Conservation (phyloP, 768 basidiomycete species). For the Termitomyces sp. region DNA sequence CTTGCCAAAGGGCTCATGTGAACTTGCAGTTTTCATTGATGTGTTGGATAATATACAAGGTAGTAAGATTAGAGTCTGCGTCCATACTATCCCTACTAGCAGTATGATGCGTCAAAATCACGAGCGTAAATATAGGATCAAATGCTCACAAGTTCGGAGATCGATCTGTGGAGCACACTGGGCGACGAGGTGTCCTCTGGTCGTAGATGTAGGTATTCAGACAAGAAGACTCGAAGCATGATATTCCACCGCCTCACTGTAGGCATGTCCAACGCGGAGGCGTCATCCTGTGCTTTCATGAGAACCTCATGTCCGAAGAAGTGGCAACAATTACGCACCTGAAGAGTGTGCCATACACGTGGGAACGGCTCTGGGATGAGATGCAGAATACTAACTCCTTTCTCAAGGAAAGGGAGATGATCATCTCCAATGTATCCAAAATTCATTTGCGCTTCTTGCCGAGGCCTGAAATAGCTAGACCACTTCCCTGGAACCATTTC, state of each 20-base stretch:
- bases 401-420: constrained; percentile 81
- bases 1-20: background rate
- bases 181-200: constrained; percentile 37
- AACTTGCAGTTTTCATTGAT: background rate
- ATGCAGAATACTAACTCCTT: constrained; percentile 86
- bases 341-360: constrained; percentile 77
- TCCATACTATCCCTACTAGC: constrained; percentile 17
- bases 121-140: background rate
- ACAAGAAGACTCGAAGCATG: constrained; percentile 79
- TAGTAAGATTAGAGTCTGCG: background rate
- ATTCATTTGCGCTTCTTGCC: constrained; percentile 32
- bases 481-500: constrained; percentile 44
- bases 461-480: constrained; percentile 63
- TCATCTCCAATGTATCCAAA: constrained; percentile 81
- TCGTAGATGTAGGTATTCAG: constrained; percentile 79
- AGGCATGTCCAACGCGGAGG: constrained; percentile 73
- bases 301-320: background rate
- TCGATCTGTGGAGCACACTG: constrained; percentile 27
- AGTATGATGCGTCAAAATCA: background rate
- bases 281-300: constrained; percentile 69
- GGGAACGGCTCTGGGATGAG: constrained; percentile 90
- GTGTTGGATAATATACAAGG: constrained; percentile 7
- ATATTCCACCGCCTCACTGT: constrained; percentile 90
- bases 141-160: constrained; percentile 43
- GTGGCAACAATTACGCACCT: constrained; percentile 37